Evolutionary conservation across 495 filamentous ascomycete genomes (phyloP).

Genomic region (Annulohypoxylon maeteangense): DNA sequence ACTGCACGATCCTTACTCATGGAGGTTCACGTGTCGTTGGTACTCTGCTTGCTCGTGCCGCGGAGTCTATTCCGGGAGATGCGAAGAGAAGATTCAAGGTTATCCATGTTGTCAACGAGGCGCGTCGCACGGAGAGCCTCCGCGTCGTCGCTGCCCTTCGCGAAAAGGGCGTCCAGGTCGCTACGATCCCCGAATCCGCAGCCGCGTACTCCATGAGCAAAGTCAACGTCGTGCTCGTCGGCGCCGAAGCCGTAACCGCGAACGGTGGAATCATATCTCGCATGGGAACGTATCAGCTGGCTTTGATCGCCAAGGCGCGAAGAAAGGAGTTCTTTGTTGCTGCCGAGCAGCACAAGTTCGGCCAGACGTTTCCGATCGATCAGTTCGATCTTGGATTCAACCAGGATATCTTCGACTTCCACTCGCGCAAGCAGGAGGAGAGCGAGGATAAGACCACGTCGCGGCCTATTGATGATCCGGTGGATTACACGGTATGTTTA

Average conservation of each 20-base stretch:
- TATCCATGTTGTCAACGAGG: constrained; percentile 75
- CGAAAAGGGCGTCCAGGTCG: constrained; percentile 79
- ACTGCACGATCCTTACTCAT: constrained; percentile 83
- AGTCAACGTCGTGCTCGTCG: constrained; percentile 83
- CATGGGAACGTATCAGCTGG: constrained; percentile 92
- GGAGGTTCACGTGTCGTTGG: constrained; percentile 87
- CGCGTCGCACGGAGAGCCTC: constrained; percentile 59
- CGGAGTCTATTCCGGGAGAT: constrained; percentile 64
- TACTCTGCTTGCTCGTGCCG: constrained; percentile 76
- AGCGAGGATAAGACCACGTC: constrained; percentile 39
- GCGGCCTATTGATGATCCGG: constrained; percentile 55
- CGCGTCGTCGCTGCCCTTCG: constrained; percentile 71
- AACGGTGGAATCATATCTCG: constrained; percentile 92
- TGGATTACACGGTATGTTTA: constrained; percentile 81
- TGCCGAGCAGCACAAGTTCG: constrained; percentile 92
- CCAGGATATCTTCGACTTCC: constrained; percentile 45
- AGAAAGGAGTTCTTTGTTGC: constrained; percentile 89
- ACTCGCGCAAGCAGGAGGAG: constrained; percentile 39
- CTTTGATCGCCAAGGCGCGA: constrained; percentile 78
- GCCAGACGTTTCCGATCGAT: constrained; percentile 79
- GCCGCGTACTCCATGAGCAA: constrained; percentile 87
- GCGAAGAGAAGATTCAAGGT: constrained; percentile 78
- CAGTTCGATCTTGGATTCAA: constrained; percentile 75
- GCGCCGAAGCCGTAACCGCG: constrained; percentile 93
- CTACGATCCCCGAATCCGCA: constrained; percentile 82